Conservation (phyloP, 176 grass and related monocot genomes). For the Chrysopogon serrulatus region DNA sequence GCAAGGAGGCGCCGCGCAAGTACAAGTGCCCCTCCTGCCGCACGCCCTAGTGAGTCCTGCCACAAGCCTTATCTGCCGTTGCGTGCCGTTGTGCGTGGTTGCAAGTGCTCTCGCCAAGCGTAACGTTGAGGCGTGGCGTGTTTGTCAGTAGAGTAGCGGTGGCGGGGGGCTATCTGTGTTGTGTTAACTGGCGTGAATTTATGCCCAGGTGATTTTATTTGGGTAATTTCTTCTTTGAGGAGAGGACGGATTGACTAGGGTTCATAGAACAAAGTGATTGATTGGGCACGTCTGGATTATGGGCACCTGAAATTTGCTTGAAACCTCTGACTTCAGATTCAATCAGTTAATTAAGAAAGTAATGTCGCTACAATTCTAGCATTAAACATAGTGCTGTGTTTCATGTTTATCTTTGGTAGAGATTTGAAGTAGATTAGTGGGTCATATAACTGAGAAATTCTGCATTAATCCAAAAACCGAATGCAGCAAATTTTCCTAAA, state of each 20-base stretch:
- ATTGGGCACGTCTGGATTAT: background rate
- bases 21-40: slow-evolving; percentile 91
- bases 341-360: background rate
- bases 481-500: background rate
- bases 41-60: slow-evolving; percentile 70
- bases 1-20: slow-evolving; percentile 67
- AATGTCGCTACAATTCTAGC: background rate
- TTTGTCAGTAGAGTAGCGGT: background rate
- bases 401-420: background rate
- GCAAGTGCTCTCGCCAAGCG: background rate
- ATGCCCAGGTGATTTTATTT: background rate
- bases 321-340: background rate
- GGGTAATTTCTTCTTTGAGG: background rate
- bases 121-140: background rate
- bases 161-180: background rate
- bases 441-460: background rate
- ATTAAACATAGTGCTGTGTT: background rate
- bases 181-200: background rate
- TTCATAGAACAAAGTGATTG: background rate
- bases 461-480: background rate
- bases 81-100: background rate
- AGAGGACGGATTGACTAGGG: background rate
- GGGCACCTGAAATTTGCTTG: background rate
- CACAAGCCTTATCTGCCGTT: background rate
- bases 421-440: background rate